A percentile compares a stretch with the other conserved stretches of the same genome.
Evolutionary conservation across 2,329 filamentous ascomycete genomes (phyloP).

Genomic region (Neofusicoccum ribis): DNA sequence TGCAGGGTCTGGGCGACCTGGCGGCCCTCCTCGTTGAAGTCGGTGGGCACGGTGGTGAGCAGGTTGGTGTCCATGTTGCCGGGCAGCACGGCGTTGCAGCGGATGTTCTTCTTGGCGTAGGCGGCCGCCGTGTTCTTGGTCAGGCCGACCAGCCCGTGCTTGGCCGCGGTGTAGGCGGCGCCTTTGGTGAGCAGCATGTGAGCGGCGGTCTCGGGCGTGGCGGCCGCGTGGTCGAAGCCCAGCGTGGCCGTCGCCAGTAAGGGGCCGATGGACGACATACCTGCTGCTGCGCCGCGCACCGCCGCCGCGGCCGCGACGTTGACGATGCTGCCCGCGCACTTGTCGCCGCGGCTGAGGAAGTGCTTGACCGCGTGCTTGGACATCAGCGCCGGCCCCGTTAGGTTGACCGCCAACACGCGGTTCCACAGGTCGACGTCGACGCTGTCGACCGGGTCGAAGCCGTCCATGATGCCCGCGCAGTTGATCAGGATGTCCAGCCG

Average conservation of each 20-base stretch:
- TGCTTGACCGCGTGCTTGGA: conserved; percentile 53
- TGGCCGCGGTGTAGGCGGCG: conserved; percentile 48
- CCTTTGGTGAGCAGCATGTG: conserved; percentile 29
- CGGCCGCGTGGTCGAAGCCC: conserved; percentile 20
- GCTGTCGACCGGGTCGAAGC: conserved; percentile 55
- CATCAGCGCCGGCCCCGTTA: conserved; percentile 57
- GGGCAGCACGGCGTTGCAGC: conserved; percentile 49
- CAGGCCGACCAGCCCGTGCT: conserved; percentile 48
- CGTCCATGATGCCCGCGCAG: conserved; percentile 60
- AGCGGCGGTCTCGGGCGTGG: conserved; percentile 19
- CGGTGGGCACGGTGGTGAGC: conserved; percentile 40
- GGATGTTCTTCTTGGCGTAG: conserved; percentile 47
- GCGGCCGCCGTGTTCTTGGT: conserved; percentile 52
- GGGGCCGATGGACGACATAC: conserved; percentile 7
- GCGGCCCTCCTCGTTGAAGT: conserved; percentile 31
- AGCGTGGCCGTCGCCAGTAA: conserved; percentile 18
- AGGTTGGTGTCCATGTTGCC: conserved; percentile 49
- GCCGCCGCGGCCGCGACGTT: conserved; percentile 43
- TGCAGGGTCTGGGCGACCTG: conserved; percentile 20
- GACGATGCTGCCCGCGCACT: conserved; percentile 49
- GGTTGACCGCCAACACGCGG: conserved; percentile 56
- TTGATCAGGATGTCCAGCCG: conserved; percentile 61
- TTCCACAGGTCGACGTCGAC: conserved; percentile 53
- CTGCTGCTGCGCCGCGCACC: conserved; percentile 8
- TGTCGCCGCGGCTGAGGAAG: conserved; percentile 45